Conservation (phyloP, 192 early-diverging fungal genomes). For the Umbelopsis ramanniana region DNA sequence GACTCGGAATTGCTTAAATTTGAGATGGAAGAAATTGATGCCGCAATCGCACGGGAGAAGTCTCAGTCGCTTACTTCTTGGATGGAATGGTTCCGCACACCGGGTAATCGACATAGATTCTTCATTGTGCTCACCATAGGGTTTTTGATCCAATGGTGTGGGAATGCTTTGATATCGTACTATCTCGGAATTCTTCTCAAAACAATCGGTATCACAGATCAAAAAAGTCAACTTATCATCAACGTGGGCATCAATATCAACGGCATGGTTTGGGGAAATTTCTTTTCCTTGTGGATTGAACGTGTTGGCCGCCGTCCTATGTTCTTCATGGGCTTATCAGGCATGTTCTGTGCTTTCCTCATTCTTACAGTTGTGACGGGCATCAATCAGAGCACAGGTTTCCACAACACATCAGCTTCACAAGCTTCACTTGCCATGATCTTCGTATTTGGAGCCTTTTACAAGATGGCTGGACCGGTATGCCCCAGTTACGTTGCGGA, state of each 20-base stretch:
- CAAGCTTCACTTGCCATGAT: slow-evolving; percentile 15
- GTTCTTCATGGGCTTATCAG: neutral
- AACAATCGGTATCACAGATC: neutral
- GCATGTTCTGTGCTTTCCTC: slow-evolving; percentile 12
- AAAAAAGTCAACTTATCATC: neutral
- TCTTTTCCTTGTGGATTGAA: slow-evolving; percentile 35
- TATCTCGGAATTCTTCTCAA: neutral
- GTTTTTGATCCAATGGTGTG: neutral
- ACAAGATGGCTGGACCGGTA: slow-evolving; percentile 10
- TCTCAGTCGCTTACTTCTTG: neutral
- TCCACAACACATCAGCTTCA: neutral
- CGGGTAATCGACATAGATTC: slow-evolving; percentile 3
- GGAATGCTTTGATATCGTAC: slow-evolving; percentile 6
- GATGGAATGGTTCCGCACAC: slow-evolving; percentile 12
- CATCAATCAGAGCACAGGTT: neutral
- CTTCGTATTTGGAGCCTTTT: neutral
- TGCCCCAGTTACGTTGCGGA: slow-evolving; percentile 10
- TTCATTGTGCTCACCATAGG: slow-evolving; percentile 1
- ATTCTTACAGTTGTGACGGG: neutral
- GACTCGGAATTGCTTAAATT: neutral
- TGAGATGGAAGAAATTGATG: slow-evolving; percentile 1
- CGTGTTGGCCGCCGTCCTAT: slow-evolving; percentile 40
- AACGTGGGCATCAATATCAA: neutral
- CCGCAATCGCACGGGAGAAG: neutral
- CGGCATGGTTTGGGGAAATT: neutral